Evolutionary conservation across 2,329 filamentous ascomycete genomes (phyloP), one percentile per base, ranked within the genome.

Genomic region (Tolypocladium cylindrosporum): DNA sequence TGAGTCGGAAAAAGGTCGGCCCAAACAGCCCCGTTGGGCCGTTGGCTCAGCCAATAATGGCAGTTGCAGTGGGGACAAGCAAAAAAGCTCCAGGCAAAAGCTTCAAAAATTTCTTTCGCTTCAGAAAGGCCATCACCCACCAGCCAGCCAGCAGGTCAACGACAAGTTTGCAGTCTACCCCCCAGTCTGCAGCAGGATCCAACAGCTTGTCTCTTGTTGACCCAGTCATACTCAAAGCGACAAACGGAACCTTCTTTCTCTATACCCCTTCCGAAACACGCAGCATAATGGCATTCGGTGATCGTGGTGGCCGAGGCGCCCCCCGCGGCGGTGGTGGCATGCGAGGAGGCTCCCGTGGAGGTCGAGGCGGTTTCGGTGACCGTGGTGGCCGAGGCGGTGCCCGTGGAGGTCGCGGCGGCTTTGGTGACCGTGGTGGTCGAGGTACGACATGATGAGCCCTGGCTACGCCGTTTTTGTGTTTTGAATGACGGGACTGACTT

Each of bases 91-190:
- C 57, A 55, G 61, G 58, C 57, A 57, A 61, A 64, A 71, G 68
- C 70, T 74, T 71, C 68, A 72, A 72, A 74, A 73, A 71, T 68
- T 69, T 72, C 69, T 71, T 69, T 67, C 64, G 61, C 61, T 59
- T 63, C 57, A 59, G 43, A 61, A 57, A 52, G 54, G 16, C 55
- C 52, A 55, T 45, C 50, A 41, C 52, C 36, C 42, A 53, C 34
- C 42, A 54, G 41, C 34, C 42, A 54, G 41, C 56, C 31, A 54
- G 31, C 52, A 50, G 53, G 57, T 48, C 42, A 40, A 51, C n/a
- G n/a, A 55, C 31, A 21, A 55, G 36, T 34, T 48, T 55, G 43
- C 41, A 41, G 41, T 50, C 43, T 34, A 37, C 55, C 34, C 48
- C 48, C n/a, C 27, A 43, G 40, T 43, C 42, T 53, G 43, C 36